Percentiles rank a stretch among this genome's conserved stretches.
These are phyloP conservation scores for Geranomyces michiganensis DNA, from an alignment of 192 early-diverging fungal genomes.

Conservation along the genomic window DNA sequence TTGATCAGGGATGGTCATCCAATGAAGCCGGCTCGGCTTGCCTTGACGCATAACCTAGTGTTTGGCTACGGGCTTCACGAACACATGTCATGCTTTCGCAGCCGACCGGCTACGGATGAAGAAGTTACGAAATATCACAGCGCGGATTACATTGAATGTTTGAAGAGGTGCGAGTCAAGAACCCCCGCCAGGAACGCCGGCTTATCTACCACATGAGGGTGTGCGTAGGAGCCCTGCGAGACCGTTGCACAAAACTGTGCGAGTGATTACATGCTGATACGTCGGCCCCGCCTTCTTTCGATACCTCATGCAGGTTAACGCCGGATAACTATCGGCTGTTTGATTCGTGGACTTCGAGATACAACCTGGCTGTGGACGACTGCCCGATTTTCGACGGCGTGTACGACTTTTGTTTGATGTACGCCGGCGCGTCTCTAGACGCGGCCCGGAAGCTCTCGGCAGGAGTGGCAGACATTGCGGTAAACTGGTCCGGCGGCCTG, in stretches of 20 bases:
- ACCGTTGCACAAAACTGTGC: too few relatives aligned
- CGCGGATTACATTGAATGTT: constrained; percentile 90
- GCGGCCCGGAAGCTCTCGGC: constrained; percentile 83
- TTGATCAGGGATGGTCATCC: constrained; percentile 73
- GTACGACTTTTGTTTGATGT: constrained; percentile 90
- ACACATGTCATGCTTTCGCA: constrained; percentile 82
- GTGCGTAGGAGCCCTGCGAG: too few relatives aligned
- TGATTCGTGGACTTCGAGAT: constrained; percentile 45
- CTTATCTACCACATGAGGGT: background rate
- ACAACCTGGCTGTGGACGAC: constrained; percentile 87
- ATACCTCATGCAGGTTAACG: constrained; percentile 40
- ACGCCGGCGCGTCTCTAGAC: constrained; percentile 91
- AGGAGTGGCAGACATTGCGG: constrained; percentile 83
- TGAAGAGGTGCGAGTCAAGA: constrained; percentile 50
- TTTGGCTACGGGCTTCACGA: constrained; percentile 91
- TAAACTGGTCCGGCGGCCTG: constrained; percentile 95
- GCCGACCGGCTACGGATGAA: constrained; percentile 79
- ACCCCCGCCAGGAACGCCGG: background rate
- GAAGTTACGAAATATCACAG: constrained; percentile 94
- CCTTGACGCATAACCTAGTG: constrained; percentile 91
- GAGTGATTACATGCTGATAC: too few relatives aligned
- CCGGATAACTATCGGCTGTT: constrained; percentile 56
- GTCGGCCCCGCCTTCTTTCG: background rate
- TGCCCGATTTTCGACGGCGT: constrained; percentile 97
- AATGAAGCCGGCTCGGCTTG: constrained; percentile 98